Evolutionary conservation across 768 basidiomycete genomes (phyloP).

Genomic region (Suillus decipiens): DNA sequence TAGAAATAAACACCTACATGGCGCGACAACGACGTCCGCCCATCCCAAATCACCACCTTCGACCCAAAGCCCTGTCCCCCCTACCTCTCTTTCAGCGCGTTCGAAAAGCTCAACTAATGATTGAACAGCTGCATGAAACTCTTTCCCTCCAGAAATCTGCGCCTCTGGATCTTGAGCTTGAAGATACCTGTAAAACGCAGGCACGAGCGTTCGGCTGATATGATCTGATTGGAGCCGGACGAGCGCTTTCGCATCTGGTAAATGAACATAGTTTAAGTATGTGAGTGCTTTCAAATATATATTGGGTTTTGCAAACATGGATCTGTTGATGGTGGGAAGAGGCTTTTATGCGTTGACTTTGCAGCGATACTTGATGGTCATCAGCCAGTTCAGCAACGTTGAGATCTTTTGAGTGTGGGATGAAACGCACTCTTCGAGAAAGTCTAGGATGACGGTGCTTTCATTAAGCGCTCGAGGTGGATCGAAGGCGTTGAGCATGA

Average conservation of each 20-base stretch:
- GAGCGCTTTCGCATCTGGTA: slow-evolving; percentile 63
- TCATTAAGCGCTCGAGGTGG: slow-evolving; percentile 73
- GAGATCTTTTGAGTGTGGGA: background rate
- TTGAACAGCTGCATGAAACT: slow-evolving; percentile 54
- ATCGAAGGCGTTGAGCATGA: slow-evolving; percentile 52
- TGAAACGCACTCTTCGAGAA: slow-evolving; percentile 66
- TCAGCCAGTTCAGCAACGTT: background rate
- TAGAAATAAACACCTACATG: slow-evolving; percentile 50
- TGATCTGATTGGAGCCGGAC: slow-evolving; percentile 70
- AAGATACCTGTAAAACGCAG: slow-evolving; percentile 73
- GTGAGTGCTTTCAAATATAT: background rate
- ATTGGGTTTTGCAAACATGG: slow-evolving; percentile 48
- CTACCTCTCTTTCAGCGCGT: slow-evolving; percentile 52
- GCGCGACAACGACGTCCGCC: slow-evolving; percentile 68
- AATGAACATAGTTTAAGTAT: background rate
- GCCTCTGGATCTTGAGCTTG: slow-evolving; percentile 62
- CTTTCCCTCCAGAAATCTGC: slow-evolving; percentile 53
- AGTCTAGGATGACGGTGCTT: slow-evolving; percentile 79
- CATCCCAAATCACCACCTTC: slow-evolving; percentile 58
- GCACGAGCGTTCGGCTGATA: slow-evolving; percentile 62
- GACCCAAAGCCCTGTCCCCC: slow-evolving; percentile 59
- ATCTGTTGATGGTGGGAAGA: slow-evolving; percentile 58
- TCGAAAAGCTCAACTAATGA: slow-evolving; percentile 56
- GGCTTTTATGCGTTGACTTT: slow-evolving; percentile 46
- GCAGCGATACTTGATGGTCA: slow-evolving; percentile 46